Conservation (phyloP, 2,329 filamentous ascomycete genomes). For the Xylariaceae sp. region DNA sequence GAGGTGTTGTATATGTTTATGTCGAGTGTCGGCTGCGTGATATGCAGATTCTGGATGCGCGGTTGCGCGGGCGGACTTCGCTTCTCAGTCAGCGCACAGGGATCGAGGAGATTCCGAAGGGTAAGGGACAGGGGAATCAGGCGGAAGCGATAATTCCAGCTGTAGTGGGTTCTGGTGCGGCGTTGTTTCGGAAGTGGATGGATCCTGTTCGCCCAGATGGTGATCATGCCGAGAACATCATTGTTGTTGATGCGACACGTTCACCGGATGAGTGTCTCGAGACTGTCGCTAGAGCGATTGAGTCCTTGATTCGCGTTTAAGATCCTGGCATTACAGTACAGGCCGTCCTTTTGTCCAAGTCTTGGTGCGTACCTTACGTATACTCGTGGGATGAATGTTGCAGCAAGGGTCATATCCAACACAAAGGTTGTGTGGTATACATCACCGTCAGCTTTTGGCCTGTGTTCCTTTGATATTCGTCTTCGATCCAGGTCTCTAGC, state of each 20-base stretch:
- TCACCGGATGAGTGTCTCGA: conserved; percentile 7
- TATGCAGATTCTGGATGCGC: conserved; percentile 5
- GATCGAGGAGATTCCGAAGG: conserved; percentile 2
- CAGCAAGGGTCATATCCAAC: too few relatives aligned
- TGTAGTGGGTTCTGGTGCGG: background rate
- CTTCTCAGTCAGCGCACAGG: conserved; percentile 8
- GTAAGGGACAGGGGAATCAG: background rate
- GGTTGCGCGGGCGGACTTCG: conserved; percentile 4
- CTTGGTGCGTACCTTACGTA: too few relatives aligned
- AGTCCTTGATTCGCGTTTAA: background rate
- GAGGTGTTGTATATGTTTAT: conserved; percentile 20
- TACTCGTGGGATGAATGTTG: too few relatives aligned
- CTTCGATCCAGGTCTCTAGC: too few relatives aligned
- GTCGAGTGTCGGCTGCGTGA: conserved; percentile 15
- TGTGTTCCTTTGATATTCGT: too few relatives aligned
- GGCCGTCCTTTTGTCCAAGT: too few relatives aligned
- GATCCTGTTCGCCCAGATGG: conserved; percentile 5
- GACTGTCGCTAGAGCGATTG: conserved; percentile 2
- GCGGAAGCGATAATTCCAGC: background rate
- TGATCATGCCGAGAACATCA: background rate
- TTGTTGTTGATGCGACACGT: conserved; percentile 8
- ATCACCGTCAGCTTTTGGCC: too few relatives aligned
- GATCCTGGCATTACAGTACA: too few relatives aligned
- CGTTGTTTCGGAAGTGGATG: conserved; percentile 12
- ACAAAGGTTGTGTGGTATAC: too few relatives aligned